Conservation (phyloP, 192 early-diverging fungal genomes). For the Funneliformis geosporum region DNA sequence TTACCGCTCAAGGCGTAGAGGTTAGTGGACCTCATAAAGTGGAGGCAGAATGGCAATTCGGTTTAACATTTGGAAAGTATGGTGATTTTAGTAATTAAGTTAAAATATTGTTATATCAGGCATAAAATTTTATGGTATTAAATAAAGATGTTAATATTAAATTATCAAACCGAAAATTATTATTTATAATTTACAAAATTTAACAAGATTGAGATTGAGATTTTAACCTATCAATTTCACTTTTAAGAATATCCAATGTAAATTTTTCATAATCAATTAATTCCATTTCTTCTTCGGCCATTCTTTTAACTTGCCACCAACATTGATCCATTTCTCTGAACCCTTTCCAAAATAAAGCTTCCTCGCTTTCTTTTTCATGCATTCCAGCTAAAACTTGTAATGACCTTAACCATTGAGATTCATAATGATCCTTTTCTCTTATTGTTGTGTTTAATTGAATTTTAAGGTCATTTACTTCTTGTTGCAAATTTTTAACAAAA, state of each 20-base stretch:
- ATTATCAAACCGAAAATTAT: not conserved
- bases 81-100: not conserved
- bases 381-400: conserved; percentile 22
- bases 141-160: not conserved
- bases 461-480: conserved; percentile 3
- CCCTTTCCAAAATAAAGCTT: conserved; percentile 6
- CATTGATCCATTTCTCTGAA: conserved; percentile 15
- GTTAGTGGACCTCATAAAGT: conserved; percentile 88
- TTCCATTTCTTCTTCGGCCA: conserved; percentile 33
- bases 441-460: conserved; percentile 4
- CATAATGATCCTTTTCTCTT: not conserved
- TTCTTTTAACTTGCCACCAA: conserved; percentile 27
- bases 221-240: conserved; percentile 23
- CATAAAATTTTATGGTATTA: not conserved
- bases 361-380: conserved; percentile 8
- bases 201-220: not conserved
- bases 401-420: conserved; percentile 26
- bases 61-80: not conserved
- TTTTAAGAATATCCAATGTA: conserved; percentile 21
- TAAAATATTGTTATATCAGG: not conserved
- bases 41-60: conserved; percentile 77
- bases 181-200: not conserved
- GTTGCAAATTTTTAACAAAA: not conserved
- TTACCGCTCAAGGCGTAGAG: conserved; percentile 78
- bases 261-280: conserved; percentile 26